A percentile compares a stretch with the other conserved stretches of the same genome.
Conservation (phyloP, 768 basidiomycete species). For the Rhodotorula babjevae region DNA sequence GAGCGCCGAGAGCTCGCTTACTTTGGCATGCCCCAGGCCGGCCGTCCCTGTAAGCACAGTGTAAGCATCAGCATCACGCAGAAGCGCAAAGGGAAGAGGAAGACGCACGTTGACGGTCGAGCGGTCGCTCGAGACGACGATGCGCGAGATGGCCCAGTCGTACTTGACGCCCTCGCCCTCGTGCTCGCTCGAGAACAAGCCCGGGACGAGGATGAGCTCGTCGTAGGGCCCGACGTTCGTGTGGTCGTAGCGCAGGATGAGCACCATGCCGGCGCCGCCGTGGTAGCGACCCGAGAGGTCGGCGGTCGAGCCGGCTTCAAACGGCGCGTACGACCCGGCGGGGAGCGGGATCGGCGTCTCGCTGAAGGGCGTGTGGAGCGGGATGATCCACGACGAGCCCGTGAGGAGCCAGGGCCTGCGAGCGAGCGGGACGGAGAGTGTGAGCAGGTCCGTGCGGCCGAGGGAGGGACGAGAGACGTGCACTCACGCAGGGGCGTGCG, state of each 20-base stretch:
- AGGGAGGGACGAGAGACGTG: no score
- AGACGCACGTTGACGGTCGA: constrained; percentile 5
- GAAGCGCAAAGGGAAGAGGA: neutral
- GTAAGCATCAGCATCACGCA: no score
- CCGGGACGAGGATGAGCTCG: constrained; percentile 21
- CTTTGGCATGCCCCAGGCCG: constrained; percentile 23
- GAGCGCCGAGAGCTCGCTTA: neutral
- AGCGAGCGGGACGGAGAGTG: no score
- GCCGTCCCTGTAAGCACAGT: no score
- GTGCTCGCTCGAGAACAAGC: constrained; percentile 4
- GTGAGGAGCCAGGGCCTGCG: constrained; percentile 19
- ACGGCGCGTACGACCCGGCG: neutral
- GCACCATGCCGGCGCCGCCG: constrained; percentile 19
- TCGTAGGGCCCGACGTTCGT: constrained; percentile 17
- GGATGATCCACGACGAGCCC: constrained; percentile 22
- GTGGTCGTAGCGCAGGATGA: constrained; percentile 12
- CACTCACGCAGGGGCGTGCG: no score
- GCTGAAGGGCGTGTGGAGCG: constrained; percentile 19
- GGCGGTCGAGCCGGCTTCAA: constrained; percentile 3
- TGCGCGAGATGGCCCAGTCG: constrained; percentile 15
- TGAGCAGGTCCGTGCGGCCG: no score
- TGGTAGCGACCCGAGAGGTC: constrained; percentile 7
- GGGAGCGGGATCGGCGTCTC: constrained; percentile 11
- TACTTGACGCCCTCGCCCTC: neutral
- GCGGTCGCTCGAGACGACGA: constrained; percentile 20